phyloP scores from a whole-genome alignment of 495 filamentous ascomycete species.

The Neurospora sublineolata region DNA sequence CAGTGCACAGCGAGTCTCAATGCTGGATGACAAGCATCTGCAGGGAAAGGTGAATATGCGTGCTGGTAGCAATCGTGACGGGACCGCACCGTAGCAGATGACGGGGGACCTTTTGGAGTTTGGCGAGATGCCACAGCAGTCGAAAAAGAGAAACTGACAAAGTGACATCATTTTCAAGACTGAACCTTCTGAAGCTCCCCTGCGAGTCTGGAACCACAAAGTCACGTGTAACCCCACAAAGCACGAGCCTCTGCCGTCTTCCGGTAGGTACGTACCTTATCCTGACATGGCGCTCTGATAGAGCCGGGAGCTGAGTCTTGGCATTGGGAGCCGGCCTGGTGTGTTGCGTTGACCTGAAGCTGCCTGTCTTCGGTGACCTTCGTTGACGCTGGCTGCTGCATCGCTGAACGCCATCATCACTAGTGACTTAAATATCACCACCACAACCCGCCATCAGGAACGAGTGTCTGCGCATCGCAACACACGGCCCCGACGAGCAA shows the following conservation, averaged over 20 bases:
- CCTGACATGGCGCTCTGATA: background rate
- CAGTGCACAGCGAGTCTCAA: background rate
- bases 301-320: constrained; percentile 3
- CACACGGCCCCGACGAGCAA: background rate
- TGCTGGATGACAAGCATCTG: background rate
- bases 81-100: background rate
- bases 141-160: background rate
- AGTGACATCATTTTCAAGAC: background rate
- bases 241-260: background rate
- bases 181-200: background rate
- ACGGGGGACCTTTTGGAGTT: background rate
- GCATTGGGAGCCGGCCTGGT: constrained; percentile 3
- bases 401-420: background rate
- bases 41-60: background rate
- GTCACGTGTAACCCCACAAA: constrained; percentile 4
- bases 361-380: constrained; percentile 12
- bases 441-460: background rate
- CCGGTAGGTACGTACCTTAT: background rate
- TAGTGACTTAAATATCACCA: background rate
- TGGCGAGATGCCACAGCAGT: background rate
- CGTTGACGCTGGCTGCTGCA: too few species aligned
- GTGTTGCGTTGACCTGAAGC: constrained; percentile 25
- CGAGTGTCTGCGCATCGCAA: background rate
- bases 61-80: background rate
- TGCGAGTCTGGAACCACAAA: background rate